Conservation (phyloP, 2,329 filamentous ascomycete genomes). For the Cladobotryum mycophilum region DNA sequence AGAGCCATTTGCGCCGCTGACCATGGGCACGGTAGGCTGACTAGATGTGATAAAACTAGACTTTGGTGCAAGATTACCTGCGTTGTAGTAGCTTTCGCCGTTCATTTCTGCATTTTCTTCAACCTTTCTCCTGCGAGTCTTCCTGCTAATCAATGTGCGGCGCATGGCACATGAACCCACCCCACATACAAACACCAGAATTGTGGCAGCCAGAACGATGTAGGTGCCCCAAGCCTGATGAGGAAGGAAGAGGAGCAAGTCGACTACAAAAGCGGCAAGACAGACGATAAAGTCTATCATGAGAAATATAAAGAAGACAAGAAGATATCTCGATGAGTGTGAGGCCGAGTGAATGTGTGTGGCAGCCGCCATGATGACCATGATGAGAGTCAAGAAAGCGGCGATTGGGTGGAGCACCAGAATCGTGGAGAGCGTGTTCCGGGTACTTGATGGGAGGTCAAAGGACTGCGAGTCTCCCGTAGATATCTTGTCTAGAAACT, state of each 20-base stretch:
- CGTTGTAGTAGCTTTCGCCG: conserved; percentile 82
- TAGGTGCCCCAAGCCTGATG: conserved; percentile 93
- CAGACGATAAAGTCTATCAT: conserved; percentile 79
- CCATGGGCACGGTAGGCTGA: conserved; percentile 53
- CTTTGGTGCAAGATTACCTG: conserved; percentile 51
- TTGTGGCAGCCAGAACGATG: conserved; percentile 82
- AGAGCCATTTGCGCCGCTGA: conserved; percentile 47
- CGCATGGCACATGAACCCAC: conserved; percentile 94
- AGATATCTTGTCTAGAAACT: conserved; percentile 18
- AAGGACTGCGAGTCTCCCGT: conserved; percentile 40
- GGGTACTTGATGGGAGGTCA: conserved; percentile 46
- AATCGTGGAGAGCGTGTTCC: conserved; percentile 71
- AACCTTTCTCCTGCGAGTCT: conserved; percentile 87
- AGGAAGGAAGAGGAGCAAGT: conserved; percentile 89
- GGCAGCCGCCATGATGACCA: conserved; percentile 70
- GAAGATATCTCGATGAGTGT: conserved; percentile 83
- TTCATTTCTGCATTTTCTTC: conserved; percentile 96
- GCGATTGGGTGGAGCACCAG: conserved; percentile 91
- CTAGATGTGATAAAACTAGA: conserved; percentile 34
- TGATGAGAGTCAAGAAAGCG: conserved; percentile 76
- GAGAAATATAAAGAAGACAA: conserved; percentile 77
- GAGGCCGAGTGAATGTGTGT: conserved; percentile 84
- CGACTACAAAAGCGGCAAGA: conserved; percentile 82
- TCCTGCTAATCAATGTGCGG: conserved; percentile 81
- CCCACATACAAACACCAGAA: conserved; percentile 73